Evolutionary conservation across 129 eudicot genomes (phyloP).

Genomic region (Flaveria brownii): DNA sequence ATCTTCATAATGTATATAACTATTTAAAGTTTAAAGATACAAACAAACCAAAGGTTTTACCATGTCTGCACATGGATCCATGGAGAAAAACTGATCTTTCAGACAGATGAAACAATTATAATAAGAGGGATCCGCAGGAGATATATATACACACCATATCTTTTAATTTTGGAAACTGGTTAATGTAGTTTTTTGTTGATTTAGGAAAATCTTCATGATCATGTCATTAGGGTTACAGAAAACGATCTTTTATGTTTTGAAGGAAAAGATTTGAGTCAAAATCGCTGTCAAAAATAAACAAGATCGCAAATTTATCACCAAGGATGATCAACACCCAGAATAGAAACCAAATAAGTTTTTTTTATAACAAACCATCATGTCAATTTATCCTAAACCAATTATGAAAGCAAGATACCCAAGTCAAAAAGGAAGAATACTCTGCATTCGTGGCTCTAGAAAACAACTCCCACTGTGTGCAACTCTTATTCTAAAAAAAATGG

Average conservation of each 20-base stretch:
- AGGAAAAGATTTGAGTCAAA: slow-evolving; percentile 10
- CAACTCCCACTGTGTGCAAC: background rate
- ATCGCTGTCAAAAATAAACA: slow-evolving; percentile 7
- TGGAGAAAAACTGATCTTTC: slow-evolving; percentile 11
- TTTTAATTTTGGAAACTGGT: background rate
- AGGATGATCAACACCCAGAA: slow-evolving; percentile 28
- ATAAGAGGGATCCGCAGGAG: background rate
- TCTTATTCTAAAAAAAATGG: too few relatives aligned
- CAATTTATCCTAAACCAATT: background rate
- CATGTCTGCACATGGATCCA: slow-evolving; percentile 45
- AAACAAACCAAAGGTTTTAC: slow-evolving; percentile 8
- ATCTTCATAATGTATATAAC: background rate
- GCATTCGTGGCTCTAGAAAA: slow-evolving; percentile 13
- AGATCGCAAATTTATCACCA: slow-evolving; percentile 1
- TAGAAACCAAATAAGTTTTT: slow-evolving; percentile 7
- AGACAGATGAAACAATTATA: slow-evolving; percentile 1
- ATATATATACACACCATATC: background rate
- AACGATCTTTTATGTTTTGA: background rate
- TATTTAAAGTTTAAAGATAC: background rate
- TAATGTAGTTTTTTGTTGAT: slow-evolving; percentile 1
- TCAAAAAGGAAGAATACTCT: background rate
- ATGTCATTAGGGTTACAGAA: background rate
- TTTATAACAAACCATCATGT: background rate
- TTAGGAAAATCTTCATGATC: background rate
- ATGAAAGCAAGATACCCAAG: slow-evolving; percentile 3